Evolutionary conservation across 371 early-diverging fungal genomes (phyloP).

Genomic region (Nematocida ausubeli): DNA sequence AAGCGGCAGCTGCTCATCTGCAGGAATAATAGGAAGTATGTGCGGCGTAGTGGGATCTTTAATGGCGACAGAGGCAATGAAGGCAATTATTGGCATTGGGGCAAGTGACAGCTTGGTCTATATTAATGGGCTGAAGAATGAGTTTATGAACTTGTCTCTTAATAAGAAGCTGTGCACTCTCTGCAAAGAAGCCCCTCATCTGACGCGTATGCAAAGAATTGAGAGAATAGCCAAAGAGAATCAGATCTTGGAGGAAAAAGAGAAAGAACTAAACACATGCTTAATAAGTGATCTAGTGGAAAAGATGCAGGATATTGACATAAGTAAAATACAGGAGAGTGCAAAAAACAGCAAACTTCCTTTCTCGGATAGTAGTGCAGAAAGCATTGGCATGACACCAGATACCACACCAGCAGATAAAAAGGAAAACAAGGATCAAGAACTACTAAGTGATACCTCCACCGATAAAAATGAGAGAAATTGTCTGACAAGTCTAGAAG

Average conservation of each 20-base stretch:
- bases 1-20: slow-evolving; percentile 79
- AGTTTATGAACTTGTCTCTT: slow-evolving; percentile 15
- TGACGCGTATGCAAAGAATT: slow-evolving; percentile 3
- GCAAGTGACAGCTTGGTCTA: neutral
- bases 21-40: slow-evolving; percentile 89
- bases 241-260: neutral
- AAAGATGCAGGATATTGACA: neutral
- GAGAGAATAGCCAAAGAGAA: neutral
- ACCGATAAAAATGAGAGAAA: neutral
- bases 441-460: neutral
- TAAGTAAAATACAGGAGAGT: neutral
- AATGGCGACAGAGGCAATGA: slow-evolving; percentile 87
- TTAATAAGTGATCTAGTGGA: neutral
- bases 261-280: neutral
- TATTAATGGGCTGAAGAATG: slow-evolving; percentile 10
- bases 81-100: slow-evolving; percentile 62
- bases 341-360: neutral
- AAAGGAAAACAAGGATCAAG: neutral
- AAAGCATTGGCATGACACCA: neutral
- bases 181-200: neutral
- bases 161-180: slow-evolving; percentile 13
- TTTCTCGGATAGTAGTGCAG: too few species aligned
- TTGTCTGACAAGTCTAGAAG: neutral
- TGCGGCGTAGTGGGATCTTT: slow-evolving; percentile 83
- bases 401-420: neutral